Evolutionary conservation across 306 rosid species (phyloP).

Genomic region (Lotus japonicus): DNA sequence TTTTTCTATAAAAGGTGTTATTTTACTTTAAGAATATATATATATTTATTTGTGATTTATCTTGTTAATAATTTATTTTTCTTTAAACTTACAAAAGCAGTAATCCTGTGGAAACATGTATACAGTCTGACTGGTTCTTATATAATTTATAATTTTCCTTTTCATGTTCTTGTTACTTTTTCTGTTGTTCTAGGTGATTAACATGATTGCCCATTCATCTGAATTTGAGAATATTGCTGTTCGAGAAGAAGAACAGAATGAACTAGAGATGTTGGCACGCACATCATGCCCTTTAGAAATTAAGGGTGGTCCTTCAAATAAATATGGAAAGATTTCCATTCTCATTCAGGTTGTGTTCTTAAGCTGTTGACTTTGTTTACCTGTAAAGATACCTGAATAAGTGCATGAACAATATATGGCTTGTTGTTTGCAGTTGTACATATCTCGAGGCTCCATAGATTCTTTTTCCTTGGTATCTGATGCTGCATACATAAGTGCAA

Average conservation of each 20-base stretch:
- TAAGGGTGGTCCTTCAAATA: constrained; percentile 91
- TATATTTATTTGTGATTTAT: not conserved
- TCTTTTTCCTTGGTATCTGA: constrained; percentile 87
- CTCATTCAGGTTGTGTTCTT: constrained; percentile 71
- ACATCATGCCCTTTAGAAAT: constrained; percentile 77
- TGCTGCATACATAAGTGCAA: constrained; percentile 94
- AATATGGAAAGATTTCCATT: constrained; percentile 92
- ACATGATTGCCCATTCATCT: constrained; percentile 91
- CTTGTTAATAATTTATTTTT: not conserved
- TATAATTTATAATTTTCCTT: not conserved
- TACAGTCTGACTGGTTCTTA: not conserved
- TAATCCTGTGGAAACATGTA: not conserved
- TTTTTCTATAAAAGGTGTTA: not conserved
- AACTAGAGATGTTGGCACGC: constrained; percentile 77
- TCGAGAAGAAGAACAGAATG: constrained; percentile 96
- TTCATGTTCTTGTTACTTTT: constrained; percentile 16
- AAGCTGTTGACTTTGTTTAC: constrained; percentile 10
- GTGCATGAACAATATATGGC: constrained; percentile 19
- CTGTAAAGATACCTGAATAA: not conserved
- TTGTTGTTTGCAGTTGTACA: constrained; percentile 65
- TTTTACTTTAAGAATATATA: not conserved
- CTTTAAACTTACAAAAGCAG: not conserved
- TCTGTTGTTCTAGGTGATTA: constrained; percentile 55
- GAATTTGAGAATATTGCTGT: constrained; percentile 96
- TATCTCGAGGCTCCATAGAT: constrained; percentile 85